phyloP scores from a whole-genome alignment of 345 rosid species.

The Salix dunnii region DNA sequence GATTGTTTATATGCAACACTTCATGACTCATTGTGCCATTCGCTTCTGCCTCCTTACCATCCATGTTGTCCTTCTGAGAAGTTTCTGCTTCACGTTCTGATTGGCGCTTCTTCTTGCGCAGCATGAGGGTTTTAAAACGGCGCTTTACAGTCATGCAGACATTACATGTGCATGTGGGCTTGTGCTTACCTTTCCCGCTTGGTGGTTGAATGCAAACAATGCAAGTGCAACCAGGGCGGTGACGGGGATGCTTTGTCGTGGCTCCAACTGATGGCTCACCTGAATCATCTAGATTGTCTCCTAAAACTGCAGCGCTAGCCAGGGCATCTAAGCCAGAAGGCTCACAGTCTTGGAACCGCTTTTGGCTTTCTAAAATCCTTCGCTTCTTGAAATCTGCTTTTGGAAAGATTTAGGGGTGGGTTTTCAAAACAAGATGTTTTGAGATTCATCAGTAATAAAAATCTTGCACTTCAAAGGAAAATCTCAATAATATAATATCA shows the following conservation, averaged over 20 bases:
- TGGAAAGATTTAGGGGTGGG: conserved; percentile 5
- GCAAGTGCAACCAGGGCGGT: conserved; percentile 88
- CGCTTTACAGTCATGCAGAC: conserved; percentile 95
- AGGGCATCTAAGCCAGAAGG: conserved; percentile 77
- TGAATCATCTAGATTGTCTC: conserved; percentile 45
- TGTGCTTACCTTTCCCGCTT: conserved; percentile 92
- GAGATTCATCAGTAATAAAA: not conserved
- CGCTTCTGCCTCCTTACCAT: conserved; percentile 29
- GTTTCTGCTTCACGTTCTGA: conserved; percentile 54
- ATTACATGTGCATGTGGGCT: conserved; percentile 64
- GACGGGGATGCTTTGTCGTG: conserved; percentile 95
- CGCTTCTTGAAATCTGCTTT: conserved; percentile 60
- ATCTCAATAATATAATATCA: not conserved
- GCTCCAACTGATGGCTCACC: conserved; percentile 59
- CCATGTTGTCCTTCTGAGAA: conserved; percentile 30
- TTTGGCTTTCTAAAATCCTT: conserved; percentile 38
- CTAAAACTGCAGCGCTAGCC: conserved; percentile 76
- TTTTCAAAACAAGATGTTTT: not conserved
- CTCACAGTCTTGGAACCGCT: conserved; percentile 35
- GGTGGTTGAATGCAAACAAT: conserved; percentile 99
- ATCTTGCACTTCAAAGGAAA: not conserved
- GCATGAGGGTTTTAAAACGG: conserved; percentile 85
- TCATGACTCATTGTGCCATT: conserved; percentile 16
- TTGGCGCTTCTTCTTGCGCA: conserved; percentile 80
- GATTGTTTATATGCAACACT: conserved; percentile 13